Base-by-base conservation (phyloP, 805 yeast genomes). In the Candida hispaniensis region DNA sequence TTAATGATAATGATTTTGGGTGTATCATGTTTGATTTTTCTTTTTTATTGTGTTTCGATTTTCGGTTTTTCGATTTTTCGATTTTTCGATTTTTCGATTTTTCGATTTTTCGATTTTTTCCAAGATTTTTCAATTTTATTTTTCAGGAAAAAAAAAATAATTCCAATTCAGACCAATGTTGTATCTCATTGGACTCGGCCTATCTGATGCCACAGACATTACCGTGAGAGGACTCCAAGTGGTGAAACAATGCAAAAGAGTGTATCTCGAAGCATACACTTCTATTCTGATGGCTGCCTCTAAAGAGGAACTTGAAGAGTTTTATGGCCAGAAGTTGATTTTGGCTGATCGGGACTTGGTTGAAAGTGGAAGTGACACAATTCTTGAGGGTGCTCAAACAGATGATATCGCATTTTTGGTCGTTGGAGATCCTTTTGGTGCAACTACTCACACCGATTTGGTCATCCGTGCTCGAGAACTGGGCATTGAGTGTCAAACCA, bases 371-470 rank as follows among this genome's bases (percentile, higher is more conserved):
- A 75, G 91, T 16, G 97, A 86, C 49, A 67, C 69, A 23, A 91
- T 88, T 41, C 63, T 88, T 44, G 78, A 63, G 13, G 75, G 72
- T 41, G 95, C 93, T 1, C 71, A 79, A 18, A 64, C 59, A 14
- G 88, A 79, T 38, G 95, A 91, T 53, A 69, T 88, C 54, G 97
- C 96, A 0, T 85, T 88, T 47, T 65, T 91, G 44, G 98, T 91
- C 13, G 98, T 88, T 16, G 98, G 98, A 20, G 98, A 88, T 56
- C 94, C 88, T 19, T 88, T 83, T 52, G 98, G 98, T 19, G 98
- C 98, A 18, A 88, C 98, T 4, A 88, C 98, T 1, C 98, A 88
- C 60, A 83, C 96, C 0, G 98, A 91, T 60, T 66, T 88, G 44
- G 82, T 86, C 25, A 69, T 88, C 41, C 67, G 98, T 51, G 97